Evolutionary conservation across 1,284 basidiomycete species (phyloP).

Genomic region (Boletus hoseneyae): DNA sequence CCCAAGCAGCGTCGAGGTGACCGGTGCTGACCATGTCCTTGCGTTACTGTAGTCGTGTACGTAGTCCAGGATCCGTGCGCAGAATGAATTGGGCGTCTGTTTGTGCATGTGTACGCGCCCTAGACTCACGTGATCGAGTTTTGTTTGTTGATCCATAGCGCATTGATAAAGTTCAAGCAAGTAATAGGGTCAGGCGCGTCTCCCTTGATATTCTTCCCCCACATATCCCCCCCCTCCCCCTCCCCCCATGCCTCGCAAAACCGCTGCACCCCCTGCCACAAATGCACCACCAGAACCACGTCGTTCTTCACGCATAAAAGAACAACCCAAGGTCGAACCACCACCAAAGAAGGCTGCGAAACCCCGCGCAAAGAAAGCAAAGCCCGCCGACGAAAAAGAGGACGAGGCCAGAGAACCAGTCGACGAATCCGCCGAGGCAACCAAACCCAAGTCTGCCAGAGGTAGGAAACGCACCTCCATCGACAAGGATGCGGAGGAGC

Average conservation of each 20-base stretch:
- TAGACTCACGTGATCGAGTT: slow-evolving; percentile 29
- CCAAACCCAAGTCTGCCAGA: slow-evolving; percentile 54
- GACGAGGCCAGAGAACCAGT: slow-evolving; percentile 35
- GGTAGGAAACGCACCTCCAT: slow-evolving; percentile 51
- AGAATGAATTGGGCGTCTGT: slow-evolving; percentile 11
- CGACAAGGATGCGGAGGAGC: slow-evolving; percentile 35
- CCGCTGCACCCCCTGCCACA: slow-evolving; percentile 39
- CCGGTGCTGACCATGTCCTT: slow-evolving; percentile 66
- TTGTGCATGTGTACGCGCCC: slow-evolving; percentile 32
- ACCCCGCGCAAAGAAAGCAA: slow-evolving; percentile 52
- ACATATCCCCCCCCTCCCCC: slow-evolving; percentile 4
- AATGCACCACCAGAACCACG: slow-evolving; percentile 42
- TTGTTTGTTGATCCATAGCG: slow-evolving; percentile 33
- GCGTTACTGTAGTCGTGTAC: slow-evolving; percentile 40
- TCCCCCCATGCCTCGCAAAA: slow-evolving; percentile 64
- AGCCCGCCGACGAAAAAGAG: slow-evolving; percentile 35
- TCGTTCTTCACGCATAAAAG: slow-evolving; percentile 72
- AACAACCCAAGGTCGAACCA: slow-evolving; percentile 52
- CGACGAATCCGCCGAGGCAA: slow-evolving; percentile 25
- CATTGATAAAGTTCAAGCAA: slow-evolving; percentile 28
- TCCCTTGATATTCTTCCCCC: slow-evolving; percentile 12
- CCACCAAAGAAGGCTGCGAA: slow-evolving; percentile 58
- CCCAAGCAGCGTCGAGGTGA: slow-evolving; percentile 53
- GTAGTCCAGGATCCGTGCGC: slow-evolving; percentile 14
- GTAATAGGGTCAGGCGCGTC: slow-evolving; percentile 33